Evolutionary conservation across 2,329 filamentous ascomycete species (phyloP), one percentile per base, ranked within the genome.

Genomic region (Chalaropsis ovoidea): DNA sequence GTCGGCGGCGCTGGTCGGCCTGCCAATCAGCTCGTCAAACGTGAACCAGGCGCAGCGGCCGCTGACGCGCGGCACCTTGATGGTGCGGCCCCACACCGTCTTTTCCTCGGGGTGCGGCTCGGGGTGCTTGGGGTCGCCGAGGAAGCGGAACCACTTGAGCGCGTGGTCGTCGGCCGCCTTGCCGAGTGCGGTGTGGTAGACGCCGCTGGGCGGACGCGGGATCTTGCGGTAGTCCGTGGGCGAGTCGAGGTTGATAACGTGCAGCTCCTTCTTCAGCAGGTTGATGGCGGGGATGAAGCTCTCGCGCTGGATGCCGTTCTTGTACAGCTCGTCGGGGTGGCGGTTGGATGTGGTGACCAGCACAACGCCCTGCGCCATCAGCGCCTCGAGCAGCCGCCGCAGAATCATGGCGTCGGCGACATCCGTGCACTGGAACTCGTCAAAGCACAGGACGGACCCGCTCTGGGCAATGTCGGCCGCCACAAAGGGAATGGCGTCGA

Each of bases 371-470:
- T 97, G 92, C 3, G 89, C 89, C 91, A 97, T 96, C 65, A 99
- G 82, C 1, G 85, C 82, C 75, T 97, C 92, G 8, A 99, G 84
- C 5, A 99, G 80, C 69, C 89, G 82, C 71, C 94, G 83, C 70
- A 99, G 75, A 71, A 99, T 99, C 94, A 99, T 99, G 71, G 94
- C 94, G 77, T 97, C 93, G 17, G 94, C 94, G 41, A 99, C 93
- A 76, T 99, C 94, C 47, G 94, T 99, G 73, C 92, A 96, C 74
- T 99, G 94, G 73, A 99, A 99, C 77, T 99, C 94, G 75, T 99
- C 94, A 73, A 99, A 99, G 75, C 94, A 99, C 49, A 99, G 79
- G 31, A 99, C 90, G 66, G 88, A 90, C 42, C 86, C 87, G 68
- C 86, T 81, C 71, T 90, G 85, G 6, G 94, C 94, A 73, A 99